A percentile compares a stretch with the other conserved stretches of the same genome.
phyloP scores from a whole-genome alignment of 1,284 basidiomycete genomes.

The Dichomitus squalens region DNA sequence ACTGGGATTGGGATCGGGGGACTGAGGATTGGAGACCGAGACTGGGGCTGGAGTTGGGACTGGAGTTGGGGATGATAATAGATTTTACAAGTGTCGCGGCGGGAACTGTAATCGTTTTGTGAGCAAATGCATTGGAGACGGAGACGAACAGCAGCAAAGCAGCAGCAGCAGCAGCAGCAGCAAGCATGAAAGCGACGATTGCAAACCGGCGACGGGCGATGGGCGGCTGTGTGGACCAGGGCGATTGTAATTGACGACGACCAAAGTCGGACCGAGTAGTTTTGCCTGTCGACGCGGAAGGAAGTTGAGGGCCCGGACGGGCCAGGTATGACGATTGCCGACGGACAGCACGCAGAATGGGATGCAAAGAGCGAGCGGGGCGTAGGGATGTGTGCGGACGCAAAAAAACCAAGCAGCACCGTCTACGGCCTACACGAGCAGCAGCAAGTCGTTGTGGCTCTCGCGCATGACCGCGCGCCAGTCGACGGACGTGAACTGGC shows the following conservation, averaged over 20 bases:
- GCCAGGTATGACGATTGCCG: not conserved
- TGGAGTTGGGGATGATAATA: not conserved
- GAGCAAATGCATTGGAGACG: conserved; percentile 4
- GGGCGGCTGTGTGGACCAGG: not conserved
- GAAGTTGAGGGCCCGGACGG: not conserved
- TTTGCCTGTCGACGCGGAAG: no score
- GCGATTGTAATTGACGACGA: no score
- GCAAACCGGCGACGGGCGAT: not conserved
- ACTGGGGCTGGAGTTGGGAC: not conserved
- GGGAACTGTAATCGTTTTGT: conserved; percentile 6
- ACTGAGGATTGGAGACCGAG: not conserved
- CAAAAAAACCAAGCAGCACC: not conserved
- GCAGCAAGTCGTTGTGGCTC: conserved; percentile 44
- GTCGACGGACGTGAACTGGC: conserved; percentile 43
- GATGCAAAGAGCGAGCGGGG: not conserved
- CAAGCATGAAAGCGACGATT: not conserved
- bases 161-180: not conserved
- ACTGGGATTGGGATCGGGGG: not conserved
- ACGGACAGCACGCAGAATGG: no score
- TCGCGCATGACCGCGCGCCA: conserved; percentile 63
- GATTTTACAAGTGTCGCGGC: not conserved
- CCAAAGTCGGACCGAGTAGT: no score
- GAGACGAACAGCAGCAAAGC: not conserved
- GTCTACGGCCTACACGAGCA: conserved; percentile 54
- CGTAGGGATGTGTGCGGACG: not conserved